Conservation (phyloP, 2,329 filamentous ascomycete genomes). For the Allantophomopsis lycopodina region DNA sequence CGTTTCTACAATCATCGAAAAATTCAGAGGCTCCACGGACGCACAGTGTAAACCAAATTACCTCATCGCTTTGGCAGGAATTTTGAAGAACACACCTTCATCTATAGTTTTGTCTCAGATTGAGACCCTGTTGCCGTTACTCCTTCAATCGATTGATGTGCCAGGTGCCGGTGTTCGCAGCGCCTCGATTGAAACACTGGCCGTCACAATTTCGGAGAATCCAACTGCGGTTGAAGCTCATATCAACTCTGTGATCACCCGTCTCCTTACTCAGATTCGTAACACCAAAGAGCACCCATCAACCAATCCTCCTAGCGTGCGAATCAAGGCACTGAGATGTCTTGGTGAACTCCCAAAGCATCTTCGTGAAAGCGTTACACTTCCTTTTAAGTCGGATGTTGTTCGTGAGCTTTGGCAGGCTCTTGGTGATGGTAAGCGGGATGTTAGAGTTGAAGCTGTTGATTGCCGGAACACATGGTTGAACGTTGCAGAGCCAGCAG, state of each 20-base stretch:
- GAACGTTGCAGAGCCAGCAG: background rate
- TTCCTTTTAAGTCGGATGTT: conserved; percentile 8
- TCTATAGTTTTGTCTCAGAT: conserved; percentile 3
- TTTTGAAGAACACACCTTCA: conserved; percentile 11
- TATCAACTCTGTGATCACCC: conserved; percentile 14
- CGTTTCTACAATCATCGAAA: conserved; percentile 5
- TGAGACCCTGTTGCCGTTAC: conserved; percentile 1
- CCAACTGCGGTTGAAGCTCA: conserved; percentile 10
- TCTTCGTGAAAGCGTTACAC: conserved; percentile 3
- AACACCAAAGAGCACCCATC: conserved; percentile 15
- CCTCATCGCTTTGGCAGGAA: conserved; percentile 14
- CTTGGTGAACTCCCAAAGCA: conserved; percentile 10
- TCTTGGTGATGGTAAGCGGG: conserved; percentile 11
- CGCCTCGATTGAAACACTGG: conserved; percentile 9
- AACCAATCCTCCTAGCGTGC: conserved; percentile 8
- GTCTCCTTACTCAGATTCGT: conserved; percentile 13
- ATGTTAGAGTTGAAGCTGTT: conserved; percentile 12
- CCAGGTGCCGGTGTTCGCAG: conserved; percentile 8
- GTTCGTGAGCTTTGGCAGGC: conserved; percentile 12
- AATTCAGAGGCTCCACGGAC: conserved; percentile 5
- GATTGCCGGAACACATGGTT: conserved; percentile 12
- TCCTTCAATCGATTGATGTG: conserved; percentile 12
- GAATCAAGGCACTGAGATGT: conserved; percentile 14
- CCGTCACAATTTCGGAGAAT: conserved; percentile 2
- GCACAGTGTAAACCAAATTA: conserved; percentile 9